Conservation (phyloP, 169 alveolate genomes). For the Theileria sp. region DNA sequence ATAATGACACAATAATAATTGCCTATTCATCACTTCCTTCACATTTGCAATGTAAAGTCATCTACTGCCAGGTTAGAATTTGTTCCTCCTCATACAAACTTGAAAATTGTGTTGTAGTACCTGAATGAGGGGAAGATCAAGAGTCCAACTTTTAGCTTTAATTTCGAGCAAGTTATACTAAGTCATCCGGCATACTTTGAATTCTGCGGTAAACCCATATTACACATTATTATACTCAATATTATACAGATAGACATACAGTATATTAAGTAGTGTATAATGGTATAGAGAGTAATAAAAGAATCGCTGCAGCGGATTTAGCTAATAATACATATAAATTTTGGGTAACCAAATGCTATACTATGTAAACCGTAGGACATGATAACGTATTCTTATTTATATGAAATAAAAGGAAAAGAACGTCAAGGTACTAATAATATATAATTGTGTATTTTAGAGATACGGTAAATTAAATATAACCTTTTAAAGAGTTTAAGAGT, state of each 20-base stretch:
- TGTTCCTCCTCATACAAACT: neutral
- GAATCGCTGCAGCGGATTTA: constrained; percentile 77
- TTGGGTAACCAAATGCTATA: constrained; percentile 50
- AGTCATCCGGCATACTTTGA: constrained; percentile 78
- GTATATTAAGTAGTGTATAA: neutral
- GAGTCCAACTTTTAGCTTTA: constrained; percentile 34
- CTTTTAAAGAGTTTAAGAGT: constrained; percentile 46
- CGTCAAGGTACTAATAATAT: constrained; percentile 23
- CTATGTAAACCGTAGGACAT: constrained; percentile 16
- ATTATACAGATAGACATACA: no score
- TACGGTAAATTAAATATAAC: constrained; percentile 9
- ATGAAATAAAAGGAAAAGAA: constrained; percentile 47
- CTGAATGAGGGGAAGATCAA: constrained; percentile 32
- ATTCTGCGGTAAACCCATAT: constrained; percentile 80
- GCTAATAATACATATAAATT: constrained; percentile 68
- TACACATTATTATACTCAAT: no score
- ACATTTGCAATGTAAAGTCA: constrained; percentile 75
- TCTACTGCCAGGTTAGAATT: constrained; percentile 57
- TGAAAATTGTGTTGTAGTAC: constrained; percentile 8
- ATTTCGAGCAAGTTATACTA: constrained; percentile 68
- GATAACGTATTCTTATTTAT: constrained; percentile 39
- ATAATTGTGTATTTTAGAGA: constrained; percentile 6
- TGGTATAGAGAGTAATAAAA: constrained; percentile 64
- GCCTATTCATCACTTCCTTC: constrained; percentile 77
- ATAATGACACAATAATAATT: constrained; percentile 71